These are phyloP conservation scores for Coniochaeta hoffmannii DNA, from an alignment of 2,329 filamentous ascomycete species.

Conservation along the genomic window DNA sequence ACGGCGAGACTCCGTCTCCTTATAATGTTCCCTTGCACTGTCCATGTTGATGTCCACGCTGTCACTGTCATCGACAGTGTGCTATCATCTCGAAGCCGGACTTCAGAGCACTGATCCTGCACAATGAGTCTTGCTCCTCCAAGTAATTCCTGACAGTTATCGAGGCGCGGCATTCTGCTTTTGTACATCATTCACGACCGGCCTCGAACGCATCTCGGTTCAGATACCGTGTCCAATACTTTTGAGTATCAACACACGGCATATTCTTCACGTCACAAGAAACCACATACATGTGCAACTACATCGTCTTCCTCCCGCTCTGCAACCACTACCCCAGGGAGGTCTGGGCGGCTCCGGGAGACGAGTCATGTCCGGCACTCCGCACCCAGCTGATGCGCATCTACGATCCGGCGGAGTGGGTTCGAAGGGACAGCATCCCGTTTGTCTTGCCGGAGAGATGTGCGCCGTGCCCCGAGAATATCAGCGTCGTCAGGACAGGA, in stretches of 20 bases:
- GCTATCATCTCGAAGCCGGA: too few relatives aligned
- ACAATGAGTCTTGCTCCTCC: not conserved
- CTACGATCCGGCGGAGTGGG: constrained; percentile 4
- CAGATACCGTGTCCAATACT: too few relatives aligned
- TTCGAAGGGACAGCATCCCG: not conserved
- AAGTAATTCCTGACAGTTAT: not conserved
- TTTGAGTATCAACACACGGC: too few relatives aligned
- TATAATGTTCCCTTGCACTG: not conserved
- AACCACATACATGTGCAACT: constrained; percentile 4
- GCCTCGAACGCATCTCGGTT: not conserved
- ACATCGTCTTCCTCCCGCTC: constrained; percentile 4
- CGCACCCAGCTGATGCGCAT: constrained; percentile 4
- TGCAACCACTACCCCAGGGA: not conserved
- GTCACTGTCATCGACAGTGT: not conserved
- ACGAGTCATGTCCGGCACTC: not conserved
- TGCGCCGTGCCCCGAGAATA: constrained; percentile 2
- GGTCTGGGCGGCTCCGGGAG: not conserved
- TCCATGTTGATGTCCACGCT: not conserved
- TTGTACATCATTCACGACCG: not conserved
- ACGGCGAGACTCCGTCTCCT: too few relatives aligned
- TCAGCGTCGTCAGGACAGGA: not conserved
- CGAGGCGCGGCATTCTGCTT: not conserved
- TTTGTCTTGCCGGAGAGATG: constrained; percentile 5
- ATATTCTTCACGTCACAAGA: too few relatives aligned
- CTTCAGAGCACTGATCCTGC: not conserved